phyloP scores from a whole-genome alignment of 345 rosid genomes.

The Theobroma cacao region DNA sequence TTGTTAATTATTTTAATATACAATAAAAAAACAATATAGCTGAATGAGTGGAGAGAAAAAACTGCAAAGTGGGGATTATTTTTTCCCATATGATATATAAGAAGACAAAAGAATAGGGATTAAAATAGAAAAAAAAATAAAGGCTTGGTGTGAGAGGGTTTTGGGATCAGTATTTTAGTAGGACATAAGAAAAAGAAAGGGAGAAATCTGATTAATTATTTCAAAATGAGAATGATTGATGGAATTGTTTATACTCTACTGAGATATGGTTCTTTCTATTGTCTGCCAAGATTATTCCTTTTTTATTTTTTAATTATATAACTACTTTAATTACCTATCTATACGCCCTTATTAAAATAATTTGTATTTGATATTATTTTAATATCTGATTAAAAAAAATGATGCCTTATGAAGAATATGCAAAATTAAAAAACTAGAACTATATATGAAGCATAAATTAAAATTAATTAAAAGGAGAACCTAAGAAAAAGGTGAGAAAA shows the following conservation, averaged over 20 bases:
- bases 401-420: too few relatives aligned
- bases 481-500: not conserved
- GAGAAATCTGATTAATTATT: conserved; percentile 19
- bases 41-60: conserved; percentile 34
- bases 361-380: not conserved
- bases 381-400: not conserved
- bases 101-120: conserved; percentile 28
- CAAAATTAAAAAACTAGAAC: not conserved
- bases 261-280: conserved; percentile 35
- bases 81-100: conserved; percentile 10
- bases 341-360: not conserved
- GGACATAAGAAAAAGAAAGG: conserved; percentile 10
- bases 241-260: conserved; percentile 44
- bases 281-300: conserved; percentile 26
- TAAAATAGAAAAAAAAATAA: conserved; percentile 21
- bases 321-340: not conserved
- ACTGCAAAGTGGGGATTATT: conserved; percentile 25
- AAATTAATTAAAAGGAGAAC: not conserved
- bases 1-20: not conserved
- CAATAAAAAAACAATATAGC: conserved; percentile 2
- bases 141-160: conserved; percentile 28
- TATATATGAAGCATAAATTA: not conserved
- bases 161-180: conserved; percentile 52
- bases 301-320: not conserved
- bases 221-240: conserved; percentile 44